A percentile compares a stretch with the other conserved stretches of the same genome.
phyloP scores from a whole-genome alignment of 1,139 yeast genomes.

The Geotrichum cucujoidarum region DNA sequence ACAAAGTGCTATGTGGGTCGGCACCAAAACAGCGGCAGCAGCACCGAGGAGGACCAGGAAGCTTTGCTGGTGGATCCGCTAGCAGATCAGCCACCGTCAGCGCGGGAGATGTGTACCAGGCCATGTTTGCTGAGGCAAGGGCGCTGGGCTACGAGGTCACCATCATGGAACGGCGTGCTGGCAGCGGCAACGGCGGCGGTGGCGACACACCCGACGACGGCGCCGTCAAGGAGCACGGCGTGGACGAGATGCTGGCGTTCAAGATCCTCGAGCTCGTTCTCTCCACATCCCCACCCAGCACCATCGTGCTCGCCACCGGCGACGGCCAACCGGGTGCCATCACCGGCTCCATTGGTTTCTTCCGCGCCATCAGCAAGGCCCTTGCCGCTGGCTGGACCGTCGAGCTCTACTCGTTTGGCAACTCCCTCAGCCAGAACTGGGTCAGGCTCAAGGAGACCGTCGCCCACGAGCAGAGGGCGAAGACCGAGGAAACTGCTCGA shows the following conservation, averaged over 20 bases:
- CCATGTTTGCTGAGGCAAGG: slow-evolving; percentile 15
- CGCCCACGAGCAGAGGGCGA: slow-evolving; percentile 21
- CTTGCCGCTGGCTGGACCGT: slow-evolving; percentile 25
- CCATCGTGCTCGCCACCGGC: slow-evolving; percentile 27
- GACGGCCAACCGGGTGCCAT: slow-evolving; percentile 27
- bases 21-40: slow-evolving; percentile 5
- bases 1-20: slow-evolving; percentile 15
- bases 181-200: background rate
- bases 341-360: slow-evolving; percentile 22
- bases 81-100: too few species aligned
- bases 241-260: slow-evolving; percentile 24
- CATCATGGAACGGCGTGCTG: slow-evolving; percentile 15
- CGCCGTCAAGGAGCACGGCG: slow-evolving; percentile 23
- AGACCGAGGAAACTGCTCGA: slow-evolving; percentile 4
- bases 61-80: too few species aligned
- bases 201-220: background rate
- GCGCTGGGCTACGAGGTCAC: slow-evolving; percentile 11
- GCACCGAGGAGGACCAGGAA: too few species aligned
- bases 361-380: slow-evolving; percentile 21
- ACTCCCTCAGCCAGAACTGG: slow-evolving; percentile 25
- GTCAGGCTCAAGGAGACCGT: slow-evolving; percentile 4
- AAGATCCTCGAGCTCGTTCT: slow-evolving; percentile 17
- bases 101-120: slow-evolving; percentile 7
- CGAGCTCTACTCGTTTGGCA: slow-evolving; percentile 26
- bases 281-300: slow-evolving; percentile 18